Evolutionary conservation across 1,139 yeast species (phyloP), one percentile per base, ranked within the genome.

Genomic region (Hansenula lynferdii): DNA sequence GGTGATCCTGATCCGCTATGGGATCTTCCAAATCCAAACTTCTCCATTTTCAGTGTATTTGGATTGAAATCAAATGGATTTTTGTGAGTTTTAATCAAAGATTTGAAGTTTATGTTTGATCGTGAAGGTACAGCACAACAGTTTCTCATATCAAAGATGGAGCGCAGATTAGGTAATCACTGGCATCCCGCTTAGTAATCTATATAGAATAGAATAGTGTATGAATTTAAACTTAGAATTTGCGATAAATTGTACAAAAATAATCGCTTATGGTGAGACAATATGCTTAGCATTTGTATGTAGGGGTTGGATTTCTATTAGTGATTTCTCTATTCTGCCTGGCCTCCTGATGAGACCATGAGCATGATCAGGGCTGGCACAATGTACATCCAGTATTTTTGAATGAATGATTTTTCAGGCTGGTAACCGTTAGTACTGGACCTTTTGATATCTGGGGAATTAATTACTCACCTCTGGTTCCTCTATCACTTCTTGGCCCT

Each of bases 311-410:
- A n/a, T n/a, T n/a, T n/a, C n/a, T n/a, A n/a, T n/a, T n/a, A 12
- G n/a, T 10, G 14, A 7, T 12, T 12, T 12, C 6, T 24, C 15
- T 12, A 12, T 12, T 24, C 6, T 28, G 17, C 22, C 15, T 14
- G 20, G 6, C 22, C 28, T 18, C 31, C 35, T 2, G 28, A 11
- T 2, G 34, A 23, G 2, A 31, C 25, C 19, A 31, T 5, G 22
- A 48, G n/a, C 16, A 51, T 30, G 12, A 54, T 28, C 15, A 47
- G 30, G 11, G 44, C 51, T 1, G 60, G 55, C 5, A 56, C 44
- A 22, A 57, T 45, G 41, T 51, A 56, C 58, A 57, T 55, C 63
- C 63, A 58, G 42, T 58, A 56, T 44, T 58, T 55, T 37, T 57
- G 61, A 8, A 58, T 39, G 30, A 58, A 57, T 4, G 58, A 40